A percentile compares a stretch with the other conserved stretches of the same genome.
phyloP scores from a whole-genome alignment of 208 protist genomes.

The Leishmania martiniquensis region DNA sequence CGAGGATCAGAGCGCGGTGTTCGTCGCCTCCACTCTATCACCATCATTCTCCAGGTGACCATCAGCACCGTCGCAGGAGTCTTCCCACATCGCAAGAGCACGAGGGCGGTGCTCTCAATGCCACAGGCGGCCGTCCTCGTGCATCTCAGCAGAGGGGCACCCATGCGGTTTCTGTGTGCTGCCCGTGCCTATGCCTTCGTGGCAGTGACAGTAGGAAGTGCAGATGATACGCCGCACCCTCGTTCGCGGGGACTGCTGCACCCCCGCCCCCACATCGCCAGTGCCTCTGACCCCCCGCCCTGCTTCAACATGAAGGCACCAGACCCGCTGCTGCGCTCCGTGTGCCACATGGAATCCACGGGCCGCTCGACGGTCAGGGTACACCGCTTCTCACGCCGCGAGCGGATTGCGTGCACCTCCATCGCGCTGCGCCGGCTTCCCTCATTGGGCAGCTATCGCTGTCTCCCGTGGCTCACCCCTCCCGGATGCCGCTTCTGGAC shows the following conservation, averaged over 20 bases:
- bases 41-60: too few species aligned
- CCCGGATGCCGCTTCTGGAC: not conserved
- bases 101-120: not conserved
- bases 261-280: not conserved
- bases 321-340: not conserved
- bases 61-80: too few species aligned
- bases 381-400: not conserved
- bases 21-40: too few species aligned
- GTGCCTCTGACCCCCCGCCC: too few species aligned
- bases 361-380: not conserved
- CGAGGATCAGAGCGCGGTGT: too few species aligned
- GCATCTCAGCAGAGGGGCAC: too few species aligned
- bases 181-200: not conserved
- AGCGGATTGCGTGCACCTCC: not conserved
- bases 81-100: not conserved
- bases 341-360: not conserved
- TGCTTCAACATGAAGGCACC: not conserved
- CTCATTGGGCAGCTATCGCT: not conserved
- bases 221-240: not conserved
- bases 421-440: not conserved
- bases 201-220: not conserved
- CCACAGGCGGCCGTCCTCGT: too few species aligned
- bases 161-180: not conserved
- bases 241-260: not conserved
- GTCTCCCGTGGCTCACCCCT: not conserved